Base-by-base conservation (phyloP, 768 basidiomycete genomes). In the Naganishia friedmannii region DNA sequence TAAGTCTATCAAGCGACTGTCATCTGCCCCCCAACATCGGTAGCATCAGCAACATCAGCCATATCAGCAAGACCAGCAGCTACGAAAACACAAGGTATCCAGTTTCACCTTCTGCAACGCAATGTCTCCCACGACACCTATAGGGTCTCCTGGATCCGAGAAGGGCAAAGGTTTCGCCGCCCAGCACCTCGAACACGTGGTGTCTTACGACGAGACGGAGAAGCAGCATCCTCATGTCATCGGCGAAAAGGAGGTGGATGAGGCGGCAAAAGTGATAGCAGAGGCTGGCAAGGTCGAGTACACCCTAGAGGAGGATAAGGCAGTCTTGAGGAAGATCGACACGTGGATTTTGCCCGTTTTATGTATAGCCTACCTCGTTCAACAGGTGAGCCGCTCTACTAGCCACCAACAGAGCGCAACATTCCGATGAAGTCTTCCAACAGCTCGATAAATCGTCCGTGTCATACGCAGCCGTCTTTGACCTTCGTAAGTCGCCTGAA, bases 381-480 rank as follows among this genome's bases (percentile, higher is more conserved):
- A 71, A 39, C 70, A 71, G 31, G 23, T 12, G 12, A 37, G 34
- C 34, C 34, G 34, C 12, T 37, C 4, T 37, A 37, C 34, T 12
- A 37, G 34, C 34, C 6, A 5, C 34, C 12, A 12, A 4, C 4
- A 37, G 34, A 37, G 6, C n/a, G n/a, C 34, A 37, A 37, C 34
- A 12, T 37, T 4, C 34, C 12, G 12, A 37, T 12, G 12, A 37
- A 37, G 6, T 5, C 32, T 15, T 13, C 3, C 66, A 71, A 53
- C 66, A 71, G 31, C 39, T 66, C 17, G 70, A 71, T 66, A 71
- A 86, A 82, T 84, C 84, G 1, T 84, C 84, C 2, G 74, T 86
- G 29, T 84, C 84, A 13, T 86, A 85, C 71, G 82, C 85, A 0
- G 83, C 85, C 7, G 83, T 85, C 9, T 86, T 58, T 13, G 57